Base-by-base conservation (phyloP, 805 yeast genomes). In the Metschnikowia continentalis region DNA sequence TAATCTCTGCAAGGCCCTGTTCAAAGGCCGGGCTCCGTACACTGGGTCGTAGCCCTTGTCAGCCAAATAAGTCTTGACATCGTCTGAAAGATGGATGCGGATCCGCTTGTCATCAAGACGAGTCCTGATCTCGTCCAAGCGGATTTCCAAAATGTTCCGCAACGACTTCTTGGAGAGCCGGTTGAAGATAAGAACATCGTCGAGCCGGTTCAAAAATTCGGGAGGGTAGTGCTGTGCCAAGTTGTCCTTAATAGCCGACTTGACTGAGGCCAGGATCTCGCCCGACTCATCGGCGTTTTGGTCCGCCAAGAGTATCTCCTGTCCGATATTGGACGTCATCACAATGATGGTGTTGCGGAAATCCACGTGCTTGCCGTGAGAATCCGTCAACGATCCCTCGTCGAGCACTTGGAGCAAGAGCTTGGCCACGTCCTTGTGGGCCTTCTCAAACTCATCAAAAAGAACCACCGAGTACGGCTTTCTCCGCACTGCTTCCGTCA, bases 301-400 rank as follows among this genome's bases (percentile, higher is more conserved):
- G 59, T 88, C 96, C 22, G 83, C 76, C 40, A 90, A 69, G 58
- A 94, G 76, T 40, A 88, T 79, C 56, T 91, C 97, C 68, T 94
- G 98, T 7, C 99, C 99, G 61, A 94, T 88, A 67, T 92, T 92
- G 1, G 96, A 88, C 0, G 99, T 92, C 96, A 92, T 90, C 13
- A 94, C 96, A 61, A 92, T 90, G 50, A 92, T 87, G 0, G 98
- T 89, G 67, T 94, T 94, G 58, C 91, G 82, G 81, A 92, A 92
- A 67, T 94, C 97, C 45, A 94, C 90, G 58, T 86, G 87, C 53
- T 90, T 88, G 32, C 99, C 99, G 62, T 90, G 96, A 2, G 96
- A 86, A 66, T 92, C 99, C 0, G 98, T 92, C 59, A 92, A 77
- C 48, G 87, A 82, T 50, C 99, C 99, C 69, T 92, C 99, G 68